Percentiles rank a stretch among this genome's conserved stretches.
Conservation (phyloP, 2,329 filamentous ascomycete species). For the Phaeosphaeriaceae sp. region DNA sequence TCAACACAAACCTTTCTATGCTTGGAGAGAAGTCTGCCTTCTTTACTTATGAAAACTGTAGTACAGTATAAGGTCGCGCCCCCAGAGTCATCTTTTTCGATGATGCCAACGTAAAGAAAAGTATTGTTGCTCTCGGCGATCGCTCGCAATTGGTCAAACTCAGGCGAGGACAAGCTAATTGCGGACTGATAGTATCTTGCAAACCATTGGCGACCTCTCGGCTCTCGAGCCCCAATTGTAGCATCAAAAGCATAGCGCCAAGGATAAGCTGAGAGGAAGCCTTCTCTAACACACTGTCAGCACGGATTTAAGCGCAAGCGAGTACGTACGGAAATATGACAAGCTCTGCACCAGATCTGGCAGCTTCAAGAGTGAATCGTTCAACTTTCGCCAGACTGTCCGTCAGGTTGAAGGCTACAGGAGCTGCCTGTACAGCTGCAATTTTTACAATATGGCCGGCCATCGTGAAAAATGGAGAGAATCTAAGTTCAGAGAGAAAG, state of each 20-base stretch:
- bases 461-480: not conserved
- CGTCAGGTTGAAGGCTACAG: constrained; percentile 49
- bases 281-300: constrained; percentile 40
- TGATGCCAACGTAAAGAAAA: constrained; percentile 49
- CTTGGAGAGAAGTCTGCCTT: constrained; percentile 46
- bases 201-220: constrained; percentile 53
- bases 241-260: constrained; percentile 54
- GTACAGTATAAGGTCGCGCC: constrained; percentile 54
- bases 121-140: constrained; percentile 47
- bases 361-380: constrained; percentile 46
- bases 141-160: constrained; percentile 43
- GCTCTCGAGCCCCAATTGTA: constrained; percentile 52
- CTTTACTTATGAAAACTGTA: constrained; percentile 46
- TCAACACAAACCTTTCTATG: constrained; percentile 47
- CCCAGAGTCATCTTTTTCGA: constrained; percentile 45
- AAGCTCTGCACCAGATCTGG: constrained; percentile 47
- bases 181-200: constrained; percentile 51
- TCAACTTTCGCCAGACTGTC: constrained; percentile 47
- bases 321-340: constrained; percentile 51
- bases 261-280: constrained; percentile 52
- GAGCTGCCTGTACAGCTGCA: constrained; percentile 52
- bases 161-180: constrained; percentile 49
- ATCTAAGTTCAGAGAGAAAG: no score
- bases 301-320: not conserved
- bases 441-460: constrained; percentile 37